Conservation (phyloP, 2,329 filamentous ascomycete genomes). For the Monosporascus sp. region DNA sequence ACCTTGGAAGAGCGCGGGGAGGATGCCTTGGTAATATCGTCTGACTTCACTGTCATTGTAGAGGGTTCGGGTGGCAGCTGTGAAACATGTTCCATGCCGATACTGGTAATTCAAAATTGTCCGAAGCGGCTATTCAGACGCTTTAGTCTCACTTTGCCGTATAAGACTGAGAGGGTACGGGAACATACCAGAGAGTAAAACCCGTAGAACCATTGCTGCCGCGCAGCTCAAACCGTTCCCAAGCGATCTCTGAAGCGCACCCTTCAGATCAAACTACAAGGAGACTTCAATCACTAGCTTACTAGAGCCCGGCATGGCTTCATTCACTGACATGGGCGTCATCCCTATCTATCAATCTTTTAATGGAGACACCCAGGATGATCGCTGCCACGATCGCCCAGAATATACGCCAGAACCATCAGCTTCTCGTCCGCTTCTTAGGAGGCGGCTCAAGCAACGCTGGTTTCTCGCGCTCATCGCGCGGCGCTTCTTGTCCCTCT, state of each 20-base stretch:
- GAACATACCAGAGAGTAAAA: constrained; percentile 40
- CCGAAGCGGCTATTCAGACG: constrained; percentile 34
- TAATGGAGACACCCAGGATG: constrained; percentile 34
- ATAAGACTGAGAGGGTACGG: background rate
- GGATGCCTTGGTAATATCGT: constrained; percentile 42
- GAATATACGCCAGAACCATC: constrained; percentile 31
- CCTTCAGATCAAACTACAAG: constrained; percentile 37
- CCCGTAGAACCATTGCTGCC: constrained; percentile 43
- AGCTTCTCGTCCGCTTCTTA: constrained; percentile 14
- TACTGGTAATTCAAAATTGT: constrained; percentile 50
- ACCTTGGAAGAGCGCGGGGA: constrained; percentile 41
- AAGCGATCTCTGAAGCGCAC: constrained; percentile 39
- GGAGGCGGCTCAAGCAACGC: constrained; percentile 14
- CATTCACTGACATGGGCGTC: constrained; percentile 32
- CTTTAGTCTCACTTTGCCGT: background rate
- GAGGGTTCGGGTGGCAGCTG: constrained; percentile 32
- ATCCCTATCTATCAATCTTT: constrained; percentile 40
- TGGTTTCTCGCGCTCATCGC: constrained; percentile 13
- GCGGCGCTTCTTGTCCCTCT: background rate
- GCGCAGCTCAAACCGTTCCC: constrained; percentile 43
- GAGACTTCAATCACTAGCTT: background rate
- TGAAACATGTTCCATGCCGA: constrained; percentile 39
- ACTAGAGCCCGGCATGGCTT: background rate
- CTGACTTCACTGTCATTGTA: constrained; percentile 36
- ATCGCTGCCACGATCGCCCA: constrained; percentile 29